A percentile compares a stretch with the other conserved stretches of the same genome.
phyloP scores from a whole-genome alignment of 345 rosid genomes.

The Arabidopsis suecica region DNA sequence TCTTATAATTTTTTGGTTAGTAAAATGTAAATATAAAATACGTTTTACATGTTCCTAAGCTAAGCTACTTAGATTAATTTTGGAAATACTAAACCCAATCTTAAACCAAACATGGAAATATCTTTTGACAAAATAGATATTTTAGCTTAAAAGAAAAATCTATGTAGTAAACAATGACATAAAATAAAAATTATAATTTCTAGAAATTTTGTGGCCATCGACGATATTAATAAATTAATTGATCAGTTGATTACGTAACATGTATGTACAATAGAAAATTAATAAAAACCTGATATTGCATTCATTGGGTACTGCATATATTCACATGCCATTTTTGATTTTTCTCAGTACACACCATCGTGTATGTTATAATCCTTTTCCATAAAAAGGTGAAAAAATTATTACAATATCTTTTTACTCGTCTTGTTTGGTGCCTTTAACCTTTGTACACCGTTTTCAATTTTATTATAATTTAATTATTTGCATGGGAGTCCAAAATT shows the following conservation, averaged over 20 bases:
- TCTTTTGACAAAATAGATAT: background rate
- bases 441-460: constrained; percentile 8
- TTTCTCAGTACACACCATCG: constrained; percentile 23
- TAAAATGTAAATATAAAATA: too few species aligned
- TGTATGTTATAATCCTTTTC: background rate
- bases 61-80: background rate
- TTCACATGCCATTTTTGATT: constrained; percentile 37
- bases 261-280: constrained; percentile 8
- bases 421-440: background rate
- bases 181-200: background rate
- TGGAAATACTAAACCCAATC: background rate
- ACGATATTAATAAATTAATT: constrained; percentile 25
- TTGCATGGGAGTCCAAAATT: constrained; percentile 42
- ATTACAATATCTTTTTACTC: constrained; percentile 20
- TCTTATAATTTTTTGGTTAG: background rate
- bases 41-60: background rate
- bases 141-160: too few species aligned
- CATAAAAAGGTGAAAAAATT: constrained; percentile 12
- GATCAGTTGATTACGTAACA: constrained; percentile 42
- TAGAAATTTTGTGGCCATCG: background rate
- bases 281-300: constrained; percentile 32
- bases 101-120: background rate
- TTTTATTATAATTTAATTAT: background rate
- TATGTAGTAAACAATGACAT: too few species aligned
- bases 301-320: constrained; percentile 42